A percentile compares a stretch with the other conserved stretches of the same genome.
Conservation (phyloP, 768 basidiomycete species). For the Agaricus subrufescens region DNA sequence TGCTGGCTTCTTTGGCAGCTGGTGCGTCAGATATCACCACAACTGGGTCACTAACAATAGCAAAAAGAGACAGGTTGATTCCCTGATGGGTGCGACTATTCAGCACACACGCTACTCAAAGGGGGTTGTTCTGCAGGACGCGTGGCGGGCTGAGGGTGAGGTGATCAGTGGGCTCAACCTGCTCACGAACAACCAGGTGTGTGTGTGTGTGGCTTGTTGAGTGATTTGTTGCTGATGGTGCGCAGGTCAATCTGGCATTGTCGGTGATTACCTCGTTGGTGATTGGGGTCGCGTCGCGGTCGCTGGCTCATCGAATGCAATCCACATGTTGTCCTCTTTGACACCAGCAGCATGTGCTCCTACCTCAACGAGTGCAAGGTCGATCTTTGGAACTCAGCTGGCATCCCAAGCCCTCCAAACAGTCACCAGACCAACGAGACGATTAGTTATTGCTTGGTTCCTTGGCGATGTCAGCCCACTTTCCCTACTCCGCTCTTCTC, state of each 20-base stretch:
- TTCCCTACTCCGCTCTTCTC: slow-evolving; percentile 3
- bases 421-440: slow-evolving; percentile 99
- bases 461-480: slow-evolving; percentile 79
- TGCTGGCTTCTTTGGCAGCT: slow-evolving; percentile 79
- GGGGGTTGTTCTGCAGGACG: slow-evolving; percentile 23
- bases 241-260: slow-evolving; percentile 38
- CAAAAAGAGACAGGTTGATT: slow-evolving; percentile 59
- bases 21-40: slow-evolving; percentile 33
- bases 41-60: too few relatives aligned
- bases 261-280: slow-evolving; percentile 27
- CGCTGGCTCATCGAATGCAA: slow-evolving; percentile 98
- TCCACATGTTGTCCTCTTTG: slow-evolving; percentile 92
- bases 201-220: background rate
- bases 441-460: slow-evolving; percentile 98
- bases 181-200: slow-evolving; percentile 79
- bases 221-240: background rate
- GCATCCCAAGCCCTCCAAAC: slow-evolving; percentile 93
- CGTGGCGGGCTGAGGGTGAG: slow-evolving; percentile 21
- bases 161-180: slow-evolving; percentile 61
- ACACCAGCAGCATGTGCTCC: slow-evolving; percentile 83
- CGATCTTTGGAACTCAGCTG: slow-evolving; percentile 97
- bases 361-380: slow-evolving; percentile 98
- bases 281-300: slow-evolving; percentile 28
- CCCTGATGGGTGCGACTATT: slow-evolving; percentile 80
- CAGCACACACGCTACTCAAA: slow-evolving; percentile 79